phyloP scores from a whole-genome alignment of 768 basidiomycete genomes.

The Royoungia palumana region DNA sequence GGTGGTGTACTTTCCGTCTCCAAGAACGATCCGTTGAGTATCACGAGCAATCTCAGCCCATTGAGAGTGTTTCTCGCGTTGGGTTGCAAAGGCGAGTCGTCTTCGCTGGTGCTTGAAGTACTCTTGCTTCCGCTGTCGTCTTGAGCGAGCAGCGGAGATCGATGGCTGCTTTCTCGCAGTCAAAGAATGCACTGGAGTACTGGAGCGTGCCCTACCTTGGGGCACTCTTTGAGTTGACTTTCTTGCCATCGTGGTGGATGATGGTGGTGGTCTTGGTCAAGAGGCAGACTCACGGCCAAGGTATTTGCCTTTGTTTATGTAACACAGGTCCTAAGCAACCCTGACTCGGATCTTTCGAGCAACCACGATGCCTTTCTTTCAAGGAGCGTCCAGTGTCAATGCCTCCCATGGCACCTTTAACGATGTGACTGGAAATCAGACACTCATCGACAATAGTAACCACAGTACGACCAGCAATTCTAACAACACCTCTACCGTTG shows the following conservation, averaged over 20 bases:
- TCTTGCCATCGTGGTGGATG: constrained; percentile 20
- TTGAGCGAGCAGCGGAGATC: constrained; percentile 10
- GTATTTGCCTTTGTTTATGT: constrained; percentile 1
- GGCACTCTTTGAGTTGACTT: constrained; percentile 20
- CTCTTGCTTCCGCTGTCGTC: constrained; percentile 21
- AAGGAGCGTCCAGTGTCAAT: constrained; percentile 16
- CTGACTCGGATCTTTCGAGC: background rate
- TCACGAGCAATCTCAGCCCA: constrained; percentile 36
- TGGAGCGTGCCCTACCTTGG: constrained; percentile 28
- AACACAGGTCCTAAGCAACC: background rate
- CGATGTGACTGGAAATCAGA: constrained; percentile 21
- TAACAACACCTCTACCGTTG: constrained; percentile 18
- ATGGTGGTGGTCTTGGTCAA: constrained; percentile 2
- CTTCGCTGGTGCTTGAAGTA: constrained; percentile 20
- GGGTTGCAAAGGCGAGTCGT: constrained; percentile 19
- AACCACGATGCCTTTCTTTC: constrained; percentile 23
- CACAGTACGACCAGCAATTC: constrained; percentile 12
- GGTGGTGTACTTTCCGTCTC: constrained; percentile 40
- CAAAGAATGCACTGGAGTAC: constrained; percentile 18
- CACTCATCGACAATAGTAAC: constrained; percentile 16
- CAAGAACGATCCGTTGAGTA: constrained; percentile 37
- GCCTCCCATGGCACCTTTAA: constrained; percentile 17
- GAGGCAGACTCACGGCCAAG: background rate
- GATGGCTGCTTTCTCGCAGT: constrained; percentile 26
- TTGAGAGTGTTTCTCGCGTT: constrained; percentile 24